Percentiles rank a stretch among this genome's conserved stretches.
Evolutionary conservation across 768 basidiomycete species (phyloP).

Genomic region (Kwoniella europaea): DNA sequence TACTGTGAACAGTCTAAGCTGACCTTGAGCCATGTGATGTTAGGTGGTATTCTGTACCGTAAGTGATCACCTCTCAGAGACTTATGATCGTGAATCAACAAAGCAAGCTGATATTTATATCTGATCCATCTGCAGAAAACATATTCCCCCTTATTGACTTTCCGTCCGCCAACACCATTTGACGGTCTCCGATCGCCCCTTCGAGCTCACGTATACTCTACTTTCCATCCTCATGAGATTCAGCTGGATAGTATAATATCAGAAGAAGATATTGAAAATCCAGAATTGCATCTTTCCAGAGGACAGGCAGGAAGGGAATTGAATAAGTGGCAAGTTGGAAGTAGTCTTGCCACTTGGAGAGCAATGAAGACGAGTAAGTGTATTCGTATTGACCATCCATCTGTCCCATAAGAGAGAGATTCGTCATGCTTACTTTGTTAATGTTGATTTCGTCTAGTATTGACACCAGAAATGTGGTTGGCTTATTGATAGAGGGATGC

Average conservation of each 20-base stretch:
- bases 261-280: constrained; percentile 61
- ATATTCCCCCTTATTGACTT: constrained; percentile 50
- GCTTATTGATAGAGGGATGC: constrained; percentile 22
- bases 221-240: constrained; percentile 49
- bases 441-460: constrained; percentile 26
- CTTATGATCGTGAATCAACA: too few relatives aligned
- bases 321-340: constrained; percentile 69
- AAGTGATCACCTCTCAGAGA: not conserved
- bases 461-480: constrained; percentile 52
- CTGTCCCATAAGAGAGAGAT: not conserved
- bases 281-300: constrained; percentile 62
- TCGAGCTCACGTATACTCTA: constrained; percentile 49
- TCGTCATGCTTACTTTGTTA: constrained; percentile 6
- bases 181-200: constrained; percentile 50
- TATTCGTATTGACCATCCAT: not conserved
- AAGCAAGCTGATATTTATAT: constrained; percentile 22
- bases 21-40: not conserved
- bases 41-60: constrained; percentile 84
- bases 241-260: constrained; percentile 43
- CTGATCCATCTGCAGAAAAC: constrained; percentile 34
- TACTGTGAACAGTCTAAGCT: not conserved
- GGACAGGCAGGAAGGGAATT: constrained; percentile 68
- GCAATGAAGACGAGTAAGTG: constrained; percentile 69
- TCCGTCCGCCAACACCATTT: constrained; percentile 38
- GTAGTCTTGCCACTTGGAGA: constrained; percentile 76